Conservation (phyloP, 169 alveolate species). For the Eimeria falciformis region DNA sequence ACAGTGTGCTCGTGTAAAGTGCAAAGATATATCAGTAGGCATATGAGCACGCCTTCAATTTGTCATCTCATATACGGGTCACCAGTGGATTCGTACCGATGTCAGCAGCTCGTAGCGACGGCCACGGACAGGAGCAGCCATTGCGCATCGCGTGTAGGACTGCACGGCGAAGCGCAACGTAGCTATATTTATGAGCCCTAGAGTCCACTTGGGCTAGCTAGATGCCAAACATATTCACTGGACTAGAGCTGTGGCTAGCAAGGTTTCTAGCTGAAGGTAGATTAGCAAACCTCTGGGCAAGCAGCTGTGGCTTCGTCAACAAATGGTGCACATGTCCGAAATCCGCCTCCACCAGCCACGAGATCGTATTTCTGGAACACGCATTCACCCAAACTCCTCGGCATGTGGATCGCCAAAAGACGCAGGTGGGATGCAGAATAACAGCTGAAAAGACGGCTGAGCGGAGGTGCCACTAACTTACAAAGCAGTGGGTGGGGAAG, state of each 20-base stretch:
- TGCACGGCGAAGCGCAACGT: neutral
- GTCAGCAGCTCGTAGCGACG: slow-evolving; percentile 46
- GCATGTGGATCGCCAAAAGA: too few species aligned
- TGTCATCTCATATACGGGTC: too few species aligned
- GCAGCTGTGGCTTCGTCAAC: slow-evolving; percentile 54
- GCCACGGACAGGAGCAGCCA: slow-evolving; percentile 76
- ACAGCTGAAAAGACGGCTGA: too few species aligned
- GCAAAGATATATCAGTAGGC: too few species aligned
- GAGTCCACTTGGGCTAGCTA: too few species aligned
- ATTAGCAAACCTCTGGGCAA: slow-evolving; percentile 52
- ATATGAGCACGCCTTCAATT: too few species aligned
- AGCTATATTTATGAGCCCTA: neutral
- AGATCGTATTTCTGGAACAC: slow-evolving; percentile 45
- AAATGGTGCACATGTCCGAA: slow-evolving; percentile 64
- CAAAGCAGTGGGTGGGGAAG: slow-evolving; percentile 67
- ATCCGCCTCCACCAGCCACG: slow-evolving; percentile 75
- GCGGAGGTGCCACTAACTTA: slow-evolving; percentile 7
- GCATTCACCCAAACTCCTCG: neutral
- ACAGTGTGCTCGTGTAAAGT: too few species aligned
- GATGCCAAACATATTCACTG: too few species aligned
- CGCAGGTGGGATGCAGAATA: too few species aligned
- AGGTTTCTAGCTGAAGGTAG: too few species aligned
- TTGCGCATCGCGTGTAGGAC: slow-evolving; percentile 71
- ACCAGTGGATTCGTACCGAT: slow-evolving; percentile 36
- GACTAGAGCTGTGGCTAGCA: neutral